Conservation (phyloP, 257 asterid species). For the Avicennia marina region DNA sequence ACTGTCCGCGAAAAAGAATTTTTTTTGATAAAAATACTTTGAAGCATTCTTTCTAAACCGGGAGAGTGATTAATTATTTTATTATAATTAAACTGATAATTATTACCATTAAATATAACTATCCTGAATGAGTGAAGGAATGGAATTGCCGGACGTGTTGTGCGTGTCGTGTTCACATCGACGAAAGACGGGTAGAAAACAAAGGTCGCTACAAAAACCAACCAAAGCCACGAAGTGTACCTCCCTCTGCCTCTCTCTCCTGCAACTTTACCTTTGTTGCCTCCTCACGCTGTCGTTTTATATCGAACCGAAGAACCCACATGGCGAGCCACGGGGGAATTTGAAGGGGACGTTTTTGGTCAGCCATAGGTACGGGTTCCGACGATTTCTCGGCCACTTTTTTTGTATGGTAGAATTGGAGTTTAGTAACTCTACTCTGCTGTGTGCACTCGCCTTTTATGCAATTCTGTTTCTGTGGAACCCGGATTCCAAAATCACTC, state of each 20-base stretch:
- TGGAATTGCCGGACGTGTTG: no score
- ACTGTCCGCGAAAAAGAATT: no score
- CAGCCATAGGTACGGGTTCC: conserved; percentile 9
- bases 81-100: no score
- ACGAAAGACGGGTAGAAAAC: background rate
- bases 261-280: conserved; percentile 19
- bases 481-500: conserved; percentile 16
- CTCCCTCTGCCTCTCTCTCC: background rate
- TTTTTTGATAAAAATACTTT: no score
- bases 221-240: conserved; percentile 22
- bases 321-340: background rate
- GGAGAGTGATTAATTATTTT: no score
- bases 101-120: no score
- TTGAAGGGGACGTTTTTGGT: conserved; percentile 14
- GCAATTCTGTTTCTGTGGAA: conserved; percentile 6
- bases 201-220: conserved; percentile 30
- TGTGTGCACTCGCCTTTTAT: background rate
- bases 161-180: no score
- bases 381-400: conserved; percentile 21
- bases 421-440: conserved; percentile 3
- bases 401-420: conserved; percentile 16
- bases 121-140: no score
- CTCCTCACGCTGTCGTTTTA: conserved; percentile 25
- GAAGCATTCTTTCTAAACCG: no score
- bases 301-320: background rate